Evolutionary conservation across 2,329 filamentous ascomycete genomes (phyloP).

Genomic region (Beauveria sp.): DNA sequence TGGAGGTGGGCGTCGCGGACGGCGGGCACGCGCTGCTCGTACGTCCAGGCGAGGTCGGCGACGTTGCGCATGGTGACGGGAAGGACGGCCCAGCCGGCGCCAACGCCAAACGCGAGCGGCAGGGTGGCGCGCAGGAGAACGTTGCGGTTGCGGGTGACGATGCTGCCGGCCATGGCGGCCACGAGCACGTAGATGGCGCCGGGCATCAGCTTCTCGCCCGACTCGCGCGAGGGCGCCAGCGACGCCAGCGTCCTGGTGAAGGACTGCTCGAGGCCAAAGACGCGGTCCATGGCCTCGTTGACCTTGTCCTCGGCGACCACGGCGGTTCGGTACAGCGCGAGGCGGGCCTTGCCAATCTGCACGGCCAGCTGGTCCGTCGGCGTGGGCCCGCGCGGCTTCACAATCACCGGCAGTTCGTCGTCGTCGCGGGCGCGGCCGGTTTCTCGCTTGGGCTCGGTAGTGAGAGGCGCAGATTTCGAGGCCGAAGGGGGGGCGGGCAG

Average conservation of each 20-base stretch:
- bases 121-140: constrained; percentile 70
- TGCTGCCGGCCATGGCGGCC: constrained; percentile 88
- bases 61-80: constrained; percentile 89
- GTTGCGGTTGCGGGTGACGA: constrained; percentile 81
- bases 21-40: constrained; percentile 81
- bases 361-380: constrained; percentile 84
- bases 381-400: constrained; percentile 48
- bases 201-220: constrained; percentile 82
- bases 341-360: constrained; percentile 71
- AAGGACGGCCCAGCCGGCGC: constrained; percentile 75
- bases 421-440: constrained; percentile 5
- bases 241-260: constrained; percentile 86
- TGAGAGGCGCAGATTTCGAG: background rate
- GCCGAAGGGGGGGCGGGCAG: background rate
- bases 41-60: constrained; percentile 78
- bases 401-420: constrained; percentile 13
- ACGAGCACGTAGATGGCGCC: constrained; percentile 89
- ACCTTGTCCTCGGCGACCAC: constrained; percentile 70
- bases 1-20: constrained; percentile 74
- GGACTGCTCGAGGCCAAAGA: constrained; percentile 77
- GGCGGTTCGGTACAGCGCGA: constrained; percentile 72
- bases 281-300: constrained; percentile 72
- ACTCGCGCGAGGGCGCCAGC: constrained; percentile 77
- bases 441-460: background rate
- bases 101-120: constrained; percentile 72